These are phyloP conservation scores for Yamadazyma diddensiae DNA, from an alignment of 1,139 yeast genomes.

Conservation along the genomic window DNA sequence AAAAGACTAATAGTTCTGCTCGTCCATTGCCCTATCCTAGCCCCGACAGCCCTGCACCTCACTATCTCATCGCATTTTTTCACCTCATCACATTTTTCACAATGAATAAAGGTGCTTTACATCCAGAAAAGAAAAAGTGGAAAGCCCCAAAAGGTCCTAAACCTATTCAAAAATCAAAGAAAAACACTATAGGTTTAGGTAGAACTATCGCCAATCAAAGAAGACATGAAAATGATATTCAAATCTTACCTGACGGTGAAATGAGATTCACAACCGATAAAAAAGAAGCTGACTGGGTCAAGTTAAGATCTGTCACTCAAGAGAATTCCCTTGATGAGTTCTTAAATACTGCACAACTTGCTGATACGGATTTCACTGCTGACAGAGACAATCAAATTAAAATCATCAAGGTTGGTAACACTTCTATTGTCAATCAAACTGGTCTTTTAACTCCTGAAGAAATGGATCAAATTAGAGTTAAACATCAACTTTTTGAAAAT, in stretches of 20 bases:
- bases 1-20: too few relatives aligned
- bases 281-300: conserved; percentile 85
- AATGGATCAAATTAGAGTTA: conserved; percentile 55
- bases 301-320: conserved; percentile 89
- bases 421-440: conserved; percentile 43
- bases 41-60: not conserved
- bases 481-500: conserved; percentile 73
- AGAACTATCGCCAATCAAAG: conserved; percentile 78
- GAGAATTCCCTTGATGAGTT: conserved; percentile 94
- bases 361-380: conserved; percentile 95
- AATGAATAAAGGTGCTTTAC: conserved; percentile 42
- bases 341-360: conserved; percentile 89
- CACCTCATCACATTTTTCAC: conserved; percentile 3
- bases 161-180: conserved; percentile 79
- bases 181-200: conserved; percentile 82
- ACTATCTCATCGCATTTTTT: not conserved
- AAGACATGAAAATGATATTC: conserved; percentile 63
- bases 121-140: conserved; percentile 49
- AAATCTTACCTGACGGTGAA: conserved; percentile 80
- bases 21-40: not conserved
- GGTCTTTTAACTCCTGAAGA: conserved; percentile 66
- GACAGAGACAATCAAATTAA: conserved; percentile 81
- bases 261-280: conserved; percentile 80
- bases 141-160: conserved; percentile 88
- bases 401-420: conserved; percentile 73